These are phyloP conservation scores for Leucocoprinus birnbaumii DNA, from an alignment of 768 basidiomycete genomes.

Conservation along the genomic window DNA sequence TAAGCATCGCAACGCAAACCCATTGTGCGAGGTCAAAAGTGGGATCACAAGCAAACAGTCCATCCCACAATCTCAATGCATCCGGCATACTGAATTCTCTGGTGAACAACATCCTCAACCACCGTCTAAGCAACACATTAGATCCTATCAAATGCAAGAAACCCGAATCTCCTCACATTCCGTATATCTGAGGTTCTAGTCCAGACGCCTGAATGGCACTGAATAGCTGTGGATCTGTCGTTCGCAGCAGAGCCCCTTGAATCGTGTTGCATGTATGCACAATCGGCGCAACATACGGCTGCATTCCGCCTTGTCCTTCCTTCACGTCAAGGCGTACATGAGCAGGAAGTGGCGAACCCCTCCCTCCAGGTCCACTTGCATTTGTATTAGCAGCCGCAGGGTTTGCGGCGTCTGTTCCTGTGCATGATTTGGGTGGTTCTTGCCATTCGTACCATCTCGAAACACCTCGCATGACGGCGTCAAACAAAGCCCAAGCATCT, in stretches of 20 bases:
- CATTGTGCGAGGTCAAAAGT: slow-evolving; percentile 76
- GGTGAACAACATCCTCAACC: slow-evolving; percentile 91
- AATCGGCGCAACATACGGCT: slow-evolving; percentile 80
- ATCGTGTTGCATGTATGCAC: slow-evolving; percentile 79
- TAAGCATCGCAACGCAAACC: slow-evolving; percentile 92
- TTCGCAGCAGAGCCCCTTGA: slow-evolving; percentile 69
- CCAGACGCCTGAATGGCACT: slow-evolving; percentile 72
- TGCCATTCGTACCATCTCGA: slow-evolving; percentile 81
- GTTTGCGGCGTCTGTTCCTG: slow-evolving; percentile 9
- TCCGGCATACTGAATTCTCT: slow-evolving; percentile 83
- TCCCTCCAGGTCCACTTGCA: background rate
- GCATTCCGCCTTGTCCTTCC: slow-evolving; percentile 45
- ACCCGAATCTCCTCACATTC: slow-evolving; percentile 60
- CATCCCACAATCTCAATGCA: slow-evolving; percentile 93
- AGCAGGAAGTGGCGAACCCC: slow-evolving; percentile 29
- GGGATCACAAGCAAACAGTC: slow-evolving; percentile 85
- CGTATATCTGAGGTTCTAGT: slow-evolving; percentile 96
- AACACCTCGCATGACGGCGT: slow-evolving; percentile 71
- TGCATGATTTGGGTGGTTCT: slow-evolving; percentile 28
- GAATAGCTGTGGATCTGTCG: slow-evolving; percentile 79
- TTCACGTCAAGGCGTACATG: slow-evolving; percentile 42
- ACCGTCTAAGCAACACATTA: slow-evolving; percentile 56
- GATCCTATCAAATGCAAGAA: slow-evolving; percentile 1
- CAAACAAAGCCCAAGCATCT: slow-evolving; percentile 86
- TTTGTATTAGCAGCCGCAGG: background rate